Evolutionary conservation across 2,329 filamentous ascomycete genomes (phyloP), one percentile per base, ranked within the genome.

Genomic region (Fusarium anguioides): DNA sequence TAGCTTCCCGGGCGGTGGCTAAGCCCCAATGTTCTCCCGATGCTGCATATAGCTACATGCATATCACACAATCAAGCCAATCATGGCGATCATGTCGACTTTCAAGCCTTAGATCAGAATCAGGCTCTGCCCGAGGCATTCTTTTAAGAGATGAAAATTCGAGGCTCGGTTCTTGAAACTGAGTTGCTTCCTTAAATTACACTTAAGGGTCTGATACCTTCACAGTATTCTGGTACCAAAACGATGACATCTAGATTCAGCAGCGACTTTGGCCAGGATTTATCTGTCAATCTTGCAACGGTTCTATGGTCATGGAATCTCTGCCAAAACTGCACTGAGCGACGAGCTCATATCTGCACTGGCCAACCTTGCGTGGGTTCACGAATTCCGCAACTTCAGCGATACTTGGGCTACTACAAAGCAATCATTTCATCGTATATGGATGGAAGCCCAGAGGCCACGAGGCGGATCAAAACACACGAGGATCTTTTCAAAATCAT

Each of bases 151-250:
- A 4, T 2, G 5, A 5, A 18, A 47, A 15, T 2, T 24, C 10
- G 17, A 24, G 20, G 8, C 15, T 12, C 8, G n/a, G n/a, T n/a
- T n/a, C n/a, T n/a, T n/a, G n/a, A n/a, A n/a, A n/a, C n/a, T n/a
- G n/a, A n/a, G n/a, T n/a, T n/a, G 12, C 2, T 6, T 15, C 10
- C 15, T 15, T 2, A 11, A 11, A 15, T 4, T 26, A 5, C 23
- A n/a, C 15, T 8, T 8, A 12, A 35, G 6, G 15, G 5, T 3
- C 7, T 11, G 20, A 20, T 9, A 20, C 4, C 6, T 18, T 21
- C 6, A 3, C n/a, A 15, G 8, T 9, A 10, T 5, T 11, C 5
- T 1, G 6, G n/a, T n/a, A 3, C 6, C 1, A 3, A 3, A 6
- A 53, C 5, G 0, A 54, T 54, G 50, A 6, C 9, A 17, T 11